Percentiles rank a stretch among this genome's conserved stretches.
These are phyloP conservation scores for Pichia sp. DNA, from an alignment of 1,139 yeast genomes.

Conservation along the genomic window DNA sequence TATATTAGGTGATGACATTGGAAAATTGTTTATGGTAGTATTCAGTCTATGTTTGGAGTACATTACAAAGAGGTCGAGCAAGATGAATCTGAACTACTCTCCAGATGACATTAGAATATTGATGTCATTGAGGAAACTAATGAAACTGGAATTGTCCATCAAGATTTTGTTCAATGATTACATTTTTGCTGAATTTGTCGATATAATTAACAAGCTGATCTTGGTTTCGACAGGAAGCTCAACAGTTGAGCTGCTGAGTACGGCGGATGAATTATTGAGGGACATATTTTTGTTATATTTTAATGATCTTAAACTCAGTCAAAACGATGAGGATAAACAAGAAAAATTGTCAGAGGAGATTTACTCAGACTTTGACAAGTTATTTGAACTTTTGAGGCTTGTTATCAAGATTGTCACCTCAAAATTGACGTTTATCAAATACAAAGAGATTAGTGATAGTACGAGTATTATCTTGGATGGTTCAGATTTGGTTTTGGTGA, in stretches of 20 bases:
- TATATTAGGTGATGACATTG: conserved; percentile 56
- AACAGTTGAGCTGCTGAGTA: conserved; percentile 41
- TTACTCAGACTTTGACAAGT: conserved; percentile 63
- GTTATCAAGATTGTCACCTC: conserved; percentile 60
- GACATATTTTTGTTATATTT: conserved; percentile 50
- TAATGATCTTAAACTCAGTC: conserved; percentile 8
- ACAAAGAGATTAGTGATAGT: conserved; percentile 35
- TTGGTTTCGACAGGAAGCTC: conserved; percentile 47
- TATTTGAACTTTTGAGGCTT: conserved; percentile 77
- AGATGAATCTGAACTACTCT: conserved; percentile 13
- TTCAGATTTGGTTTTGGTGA: conserved; percentile 42
- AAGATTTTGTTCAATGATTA: conserved; percentile 60
- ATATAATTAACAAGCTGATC: conserved; percentile 68
- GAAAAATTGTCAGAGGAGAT: conserved; percentile 32
- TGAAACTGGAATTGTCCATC: conserved; percentile 56
- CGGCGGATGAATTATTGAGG: conserved; percentile 42
- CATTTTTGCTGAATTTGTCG: conserved; percentile 71
- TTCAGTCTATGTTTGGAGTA: conserved; percentile 84
- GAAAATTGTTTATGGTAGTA: conserved; percentile 73
- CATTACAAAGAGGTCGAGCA: conserved; percentile 43
- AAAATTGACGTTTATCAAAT: conserved; percentile 56
- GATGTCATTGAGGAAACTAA: conserved; percentile 50
- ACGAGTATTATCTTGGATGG: conserved; percentile 24
- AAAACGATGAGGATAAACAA: conserved; percentile 21
- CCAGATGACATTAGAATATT: conserved; percentile 30